Conservation (phyloP, 2,329 filamentous ascomycete species). For the Pseudopyrenochaeta lycopersici region DNA sequence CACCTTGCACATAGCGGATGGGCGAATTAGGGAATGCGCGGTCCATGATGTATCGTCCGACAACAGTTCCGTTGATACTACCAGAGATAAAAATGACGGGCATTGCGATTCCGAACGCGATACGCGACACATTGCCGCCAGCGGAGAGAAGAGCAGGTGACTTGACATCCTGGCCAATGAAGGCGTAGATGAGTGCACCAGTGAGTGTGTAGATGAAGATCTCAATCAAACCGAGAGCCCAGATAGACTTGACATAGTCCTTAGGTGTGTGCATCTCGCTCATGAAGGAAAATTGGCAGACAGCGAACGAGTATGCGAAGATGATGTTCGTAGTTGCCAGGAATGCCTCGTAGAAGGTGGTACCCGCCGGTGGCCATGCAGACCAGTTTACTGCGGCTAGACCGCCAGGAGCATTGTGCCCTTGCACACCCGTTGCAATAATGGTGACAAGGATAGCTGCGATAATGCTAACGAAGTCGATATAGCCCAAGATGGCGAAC, state of each 20-base stretch:
- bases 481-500: constrained; percentile 65
- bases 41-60: constrained; percentile 71
- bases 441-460: constrained; percentile 74
- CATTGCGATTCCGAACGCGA: constrained; percentile 75
- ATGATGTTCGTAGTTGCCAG: constrained; percentile 44
- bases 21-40: constrained; percentile 67
- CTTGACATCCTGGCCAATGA: constrained; percentile 68
- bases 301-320: constrained; percentile 61
- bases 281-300: constrained; percentile 75
- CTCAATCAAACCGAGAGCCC: constrained; percentile 67
- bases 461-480: constrained; percentile 71
- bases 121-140: constrained; percentile 65
- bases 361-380: constrained; percentile 40
- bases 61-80: constrained; percentile 74
- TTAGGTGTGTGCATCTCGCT: constrained; percentile 70
- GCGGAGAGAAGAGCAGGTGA: constrained; percentile 73
- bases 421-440: constrained; percentile 66
- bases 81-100: constrained; percentile 78
- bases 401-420: constrained; percentile 41
- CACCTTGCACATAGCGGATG: constrained; percentile 50
- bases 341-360: constrained; percentile 73
- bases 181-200: constrained; percentile 74
- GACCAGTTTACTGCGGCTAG: constrained; percentile 40
- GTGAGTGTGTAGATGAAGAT: constrained; percentile 71
- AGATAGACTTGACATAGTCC: constrained; percentile 66